Conservation (phyloP, 768 basidiomycete genomes). For the Trametes gibbosa region DNA sequence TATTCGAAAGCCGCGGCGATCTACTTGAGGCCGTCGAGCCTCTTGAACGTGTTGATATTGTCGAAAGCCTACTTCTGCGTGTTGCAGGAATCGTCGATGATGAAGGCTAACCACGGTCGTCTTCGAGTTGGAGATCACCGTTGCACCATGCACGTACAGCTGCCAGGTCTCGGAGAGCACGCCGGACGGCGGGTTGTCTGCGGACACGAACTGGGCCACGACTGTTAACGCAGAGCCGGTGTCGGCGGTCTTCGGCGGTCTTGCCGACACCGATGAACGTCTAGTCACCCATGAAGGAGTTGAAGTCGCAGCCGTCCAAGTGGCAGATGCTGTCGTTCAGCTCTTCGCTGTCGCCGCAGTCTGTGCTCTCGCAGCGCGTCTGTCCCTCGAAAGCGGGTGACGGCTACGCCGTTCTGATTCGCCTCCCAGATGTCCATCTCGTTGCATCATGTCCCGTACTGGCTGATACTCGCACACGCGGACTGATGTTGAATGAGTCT, state of each 20-base stretch:
- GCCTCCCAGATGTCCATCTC: conserved; percentile 38
- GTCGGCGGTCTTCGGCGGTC: conserved; percentile 48
- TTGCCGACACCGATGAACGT: conserved; percentile 47
- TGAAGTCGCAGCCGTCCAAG: conserved; percentile 59
- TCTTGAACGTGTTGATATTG: conserved; percentile 41
- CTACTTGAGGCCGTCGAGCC: conserved; percentile 39
- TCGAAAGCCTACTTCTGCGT: conserved; percentile 45
- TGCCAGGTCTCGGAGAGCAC: conserved; percentile 52
- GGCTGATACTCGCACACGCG: conserved; percentile 33
- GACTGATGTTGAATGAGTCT: conserved; percentile 32
- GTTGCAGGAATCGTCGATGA: conserved; percentile 49
- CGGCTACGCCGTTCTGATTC: conserved; percentile 30
- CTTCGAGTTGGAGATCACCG: conserved; percentile 51
- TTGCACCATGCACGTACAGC: conserved; percentile 52
- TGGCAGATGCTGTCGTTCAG: conserved; percentile 49
- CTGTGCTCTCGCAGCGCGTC: conserved; percentile 44
- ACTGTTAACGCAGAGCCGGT: conserved; percentile 51
- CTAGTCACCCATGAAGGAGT: conserved; percentile 52
- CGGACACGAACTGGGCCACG: conserved; percentile 56
- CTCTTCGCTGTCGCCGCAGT: conserved; percentile 33
- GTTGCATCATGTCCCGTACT: conserved; percentile 32
- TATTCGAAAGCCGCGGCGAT: conserved; percentile 34
- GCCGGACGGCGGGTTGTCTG: conserved; percentile 43
- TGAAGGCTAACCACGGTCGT: conserved; percentile 46
- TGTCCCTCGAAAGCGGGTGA: conserved; percentile 39